Percentiles rank a stretch among this genome's conserved stretches.
phyloP scores from a whole-genome alignment of 495 filamentous ascomycete genomes.

The Talaromyces trachyspermus region DNA sequence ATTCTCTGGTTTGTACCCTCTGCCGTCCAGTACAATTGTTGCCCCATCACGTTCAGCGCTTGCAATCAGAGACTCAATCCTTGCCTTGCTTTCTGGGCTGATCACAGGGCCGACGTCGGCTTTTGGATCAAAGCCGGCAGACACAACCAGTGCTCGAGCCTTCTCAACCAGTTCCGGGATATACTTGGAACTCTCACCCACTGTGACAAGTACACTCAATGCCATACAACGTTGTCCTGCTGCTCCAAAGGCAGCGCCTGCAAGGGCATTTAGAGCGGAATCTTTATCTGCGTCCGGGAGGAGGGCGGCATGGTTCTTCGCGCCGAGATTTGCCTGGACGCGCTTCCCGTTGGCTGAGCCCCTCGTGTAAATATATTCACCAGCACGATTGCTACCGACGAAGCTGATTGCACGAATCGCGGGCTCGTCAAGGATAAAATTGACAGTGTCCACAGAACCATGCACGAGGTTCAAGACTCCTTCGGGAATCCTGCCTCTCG shows the following conservation, averaged over 20 bases:
- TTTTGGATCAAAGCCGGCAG: constrained; percentile 90
- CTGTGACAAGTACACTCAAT: constrained; percentile 84
- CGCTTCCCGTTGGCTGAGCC: constrained; percentile 86
- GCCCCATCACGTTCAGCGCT: constrained; percentile 89
- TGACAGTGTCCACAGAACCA: constrained; percentile 81
- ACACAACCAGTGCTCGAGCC: constrained; percentile 80
- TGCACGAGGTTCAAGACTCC: constrained; percentile 96
- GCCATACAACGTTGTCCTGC: constrained; percentile 98
- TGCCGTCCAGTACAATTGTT: constrained; percentile 87
- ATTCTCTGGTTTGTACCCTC: constrained; percentile 79
- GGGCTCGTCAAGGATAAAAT: constrained; percentile 96
- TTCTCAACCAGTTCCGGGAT: constrained; percentile 83
- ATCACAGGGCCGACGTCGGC: constrained; percentile 97
- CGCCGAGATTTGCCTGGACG: constrained; percentile 94
- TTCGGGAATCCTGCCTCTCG: constrained; percentile 73
- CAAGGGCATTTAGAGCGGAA: constrained; percentile 90
- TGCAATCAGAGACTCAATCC: constrained; percentile 84
- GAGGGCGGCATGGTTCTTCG: constrained; percentile 96
- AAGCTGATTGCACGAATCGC: constrained; percentile 98
- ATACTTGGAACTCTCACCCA: constrained; percentile 95
- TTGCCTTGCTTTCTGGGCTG: constrained; percentile 76
- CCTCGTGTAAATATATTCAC: constrained; percentile 91
- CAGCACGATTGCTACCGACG: constrained; percentile 91
- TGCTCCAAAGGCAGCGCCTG: constrained; percentile 92
- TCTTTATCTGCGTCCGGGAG: constrained; percentile 98